Conservation (phyloP, 2,329 filamentous ascomycete species). For the Zasmidium angulare region DNA sequence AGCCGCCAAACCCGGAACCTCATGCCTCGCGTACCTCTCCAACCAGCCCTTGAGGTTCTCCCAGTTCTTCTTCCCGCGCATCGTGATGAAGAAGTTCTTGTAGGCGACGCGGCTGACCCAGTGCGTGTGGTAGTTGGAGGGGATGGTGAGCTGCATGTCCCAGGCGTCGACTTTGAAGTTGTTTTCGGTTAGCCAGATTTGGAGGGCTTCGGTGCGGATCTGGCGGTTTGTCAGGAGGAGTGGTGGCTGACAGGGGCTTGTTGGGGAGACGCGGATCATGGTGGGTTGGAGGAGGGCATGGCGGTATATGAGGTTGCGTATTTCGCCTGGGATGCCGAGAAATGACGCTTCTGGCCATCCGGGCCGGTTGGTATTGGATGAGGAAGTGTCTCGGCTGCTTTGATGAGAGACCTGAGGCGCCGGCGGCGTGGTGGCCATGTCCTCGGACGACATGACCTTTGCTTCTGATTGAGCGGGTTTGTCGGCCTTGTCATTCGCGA, state of each 20-base stretch:
- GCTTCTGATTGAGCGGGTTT: background rate
- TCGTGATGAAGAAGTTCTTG: background rate
- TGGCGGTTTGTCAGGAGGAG: slow-evolving; percentile 1
- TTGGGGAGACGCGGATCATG: background rate
- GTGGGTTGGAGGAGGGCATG: background rate
- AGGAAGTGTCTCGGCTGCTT: background rate
- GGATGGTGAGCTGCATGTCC: slow-evolving; percentile 1
- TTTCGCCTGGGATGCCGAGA: slow-evolving; percentile 1
- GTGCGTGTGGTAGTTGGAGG: background rate
- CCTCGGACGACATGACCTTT: background rate
- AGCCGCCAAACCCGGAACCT: background rate
- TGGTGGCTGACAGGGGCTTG: background rate
- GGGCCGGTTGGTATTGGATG: background rate
- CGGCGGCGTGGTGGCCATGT: background rate
- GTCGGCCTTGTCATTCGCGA: background rate
- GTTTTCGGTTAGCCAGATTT: background rate
- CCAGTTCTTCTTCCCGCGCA: slow-evolving; percentile 1
- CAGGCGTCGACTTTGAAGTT: slow-evolving; percentile 2
- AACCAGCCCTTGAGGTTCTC: background rate
- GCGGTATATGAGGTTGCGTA: background rate
- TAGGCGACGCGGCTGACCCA: background rate
- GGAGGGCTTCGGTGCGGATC: background rate
- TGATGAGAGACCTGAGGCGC: background rate
- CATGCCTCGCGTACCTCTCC: background rate
- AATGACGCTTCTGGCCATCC: background rate